Evolutionary conservation across 164 flowering plant species (phyloP).

Genomic region (Paratinospora sagittata): DNA sequence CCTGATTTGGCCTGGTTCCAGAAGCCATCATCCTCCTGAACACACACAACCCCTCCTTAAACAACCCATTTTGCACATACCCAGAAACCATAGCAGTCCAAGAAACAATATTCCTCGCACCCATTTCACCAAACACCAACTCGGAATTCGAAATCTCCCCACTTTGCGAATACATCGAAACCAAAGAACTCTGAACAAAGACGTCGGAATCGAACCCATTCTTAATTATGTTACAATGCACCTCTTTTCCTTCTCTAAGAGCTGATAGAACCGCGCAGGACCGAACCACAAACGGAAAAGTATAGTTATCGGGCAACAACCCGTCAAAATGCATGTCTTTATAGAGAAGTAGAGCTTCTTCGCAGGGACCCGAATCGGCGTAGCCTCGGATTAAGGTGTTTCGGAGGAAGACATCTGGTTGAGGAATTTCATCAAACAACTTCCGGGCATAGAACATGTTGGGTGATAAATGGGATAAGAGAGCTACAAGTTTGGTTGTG

Average conservation of each 20-base stretch:
- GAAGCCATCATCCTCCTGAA: constrained; percentile 25
- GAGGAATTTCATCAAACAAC: no score
- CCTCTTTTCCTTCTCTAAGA: no score
- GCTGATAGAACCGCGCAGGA: no score
- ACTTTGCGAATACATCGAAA: constrained; percentile 27
- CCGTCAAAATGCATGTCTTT: constrained; percentile 26
- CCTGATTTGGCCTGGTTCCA: constrained; percentile 25
- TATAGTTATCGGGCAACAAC: constrained; percentile 26
- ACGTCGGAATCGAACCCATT: constrained; percentile 27
- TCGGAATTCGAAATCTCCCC: constrained; percentile 22
- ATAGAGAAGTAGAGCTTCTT: constrained; percentile 23
- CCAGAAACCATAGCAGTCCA: no score
- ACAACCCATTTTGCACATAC: no score
- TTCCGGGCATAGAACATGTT: constrained; percentile 22
- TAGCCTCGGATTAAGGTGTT: no score
- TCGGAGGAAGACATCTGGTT: no score
- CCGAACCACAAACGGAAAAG: no score
- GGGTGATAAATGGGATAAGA: not conserved
- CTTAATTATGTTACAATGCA: constrained; percentile 27
- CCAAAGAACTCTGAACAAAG: constrained; percentile 29
- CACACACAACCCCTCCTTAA: no score
- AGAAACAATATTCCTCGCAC: no score
- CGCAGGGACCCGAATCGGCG: constrained; percentile 26
- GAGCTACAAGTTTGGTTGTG: constrained; percentile 23
- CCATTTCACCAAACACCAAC: no score